Evolutionary conservation across 2,329 filamentous ascomycete species (phyloP), one percentile per base, ranked within the genome.

Genomic region (Pseudogymnoascus sp.): DNA sequence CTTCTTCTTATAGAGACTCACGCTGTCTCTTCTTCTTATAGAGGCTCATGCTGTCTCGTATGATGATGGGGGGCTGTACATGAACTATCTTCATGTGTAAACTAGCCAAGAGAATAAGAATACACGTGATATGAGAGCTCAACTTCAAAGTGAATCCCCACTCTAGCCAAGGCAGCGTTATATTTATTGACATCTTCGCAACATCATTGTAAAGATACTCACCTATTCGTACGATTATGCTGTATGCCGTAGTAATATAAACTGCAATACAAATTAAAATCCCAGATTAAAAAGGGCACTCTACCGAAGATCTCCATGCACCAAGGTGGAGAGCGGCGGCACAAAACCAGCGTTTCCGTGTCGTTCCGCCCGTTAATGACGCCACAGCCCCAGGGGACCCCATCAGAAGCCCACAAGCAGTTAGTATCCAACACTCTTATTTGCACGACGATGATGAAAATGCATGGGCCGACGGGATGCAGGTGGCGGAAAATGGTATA

Each of bases 401-500:
- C 40, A 21, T 28, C 42, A 21, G 42, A 50, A 50, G 5, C 42
- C 42, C 42, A 50, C 42, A 50, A 50, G 12, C 5, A 25, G 42
- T 50, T 44, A 44, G 42, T 59, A 59, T 59, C 11, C 25, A 59
- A 37, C 53, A 59, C 53, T 35, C 53, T 59, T 59, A 59, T 59
- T 59, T 59, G 53, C 53, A 59, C 53, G 53, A 59, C 53, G 53
- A 59, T n/a, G 28, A 18, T 59, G n/a, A n/a, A 59, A 59, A 33
- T 59, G 28, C 28, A 21, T 59, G 50, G 50, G 47, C 11, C 3
- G 25, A n/a, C 4, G 16, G 50, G 50, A 59, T 59, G 28, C 3
- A 18, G 53, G 28, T 18, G 53, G 16, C 28, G 53, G 18, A 21
- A 59, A 35, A 0, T 8, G 53, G 53, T 21, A 59, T 59, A 59